Conservation (phyloP, 31 red algal species). For the Asparagopsis taxiformis region DNA sequence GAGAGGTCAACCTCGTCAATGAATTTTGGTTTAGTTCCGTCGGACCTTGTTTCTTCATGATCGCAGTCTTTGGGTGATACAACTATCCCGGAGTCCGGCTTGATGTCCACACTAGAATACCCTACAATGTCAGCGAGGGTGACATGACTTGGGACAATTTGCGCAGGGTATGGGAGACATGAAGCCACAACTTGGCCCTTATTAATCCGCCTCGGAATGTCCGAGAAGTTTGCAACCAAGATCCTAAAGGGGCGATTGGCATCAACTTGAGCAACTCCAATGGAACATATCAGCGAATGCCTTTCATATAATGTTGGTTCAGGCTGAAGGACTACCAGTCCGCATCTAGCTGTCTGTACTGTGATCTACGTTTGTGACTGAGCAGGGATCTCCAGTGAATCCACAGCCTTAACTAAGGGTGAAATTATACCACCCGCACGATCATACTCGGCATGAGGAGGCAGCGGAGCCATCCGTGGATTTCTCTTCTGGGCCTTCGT, state of each 20-base stretch:
- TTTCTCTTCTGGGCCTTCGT: neutral
- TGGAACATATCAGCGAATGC: neutral
- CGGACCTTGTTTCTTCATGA: neutral
- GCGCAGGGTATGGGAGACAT: conserved; percentile 6
- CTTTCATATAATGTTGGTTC: neutral
- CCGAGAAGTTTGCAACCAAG: conserved; percentile 15
- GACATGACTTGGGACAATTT: neutral
- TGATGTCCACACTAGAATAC: neutral
- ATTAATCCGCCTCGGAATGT: neutral
- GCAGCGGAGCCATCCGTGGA: neutral
- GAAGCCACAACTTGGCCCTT: conserved; percentile 5
- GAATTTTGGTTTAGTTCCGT: neutral
- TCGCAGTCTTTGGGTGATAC: neutral
- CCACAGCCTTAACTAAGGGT: neutral
- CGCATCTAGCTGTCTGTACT: neutral
- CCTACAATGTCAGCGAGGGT: neutral
- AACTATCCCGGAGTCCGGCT: neutral
- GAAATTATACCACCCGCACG: neutral
- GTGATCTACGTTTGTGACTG: neutral
- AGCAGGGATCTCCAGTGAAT: neutral
- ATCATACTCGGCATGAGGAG: neutral
- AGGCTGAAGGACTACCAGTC: conserved; percentile 13
- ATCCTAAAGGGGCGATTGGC: conserved; percentile 9
- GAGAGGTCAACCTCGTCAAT: neutral
- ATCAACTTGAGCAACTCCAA: conserved; percentile 26